These are phyloP conservation scores for Penicillium frequentans DNA, from an alignment of 2,329 filamentous ascomycete genomes.

Conservation along the genomic window DNA sequence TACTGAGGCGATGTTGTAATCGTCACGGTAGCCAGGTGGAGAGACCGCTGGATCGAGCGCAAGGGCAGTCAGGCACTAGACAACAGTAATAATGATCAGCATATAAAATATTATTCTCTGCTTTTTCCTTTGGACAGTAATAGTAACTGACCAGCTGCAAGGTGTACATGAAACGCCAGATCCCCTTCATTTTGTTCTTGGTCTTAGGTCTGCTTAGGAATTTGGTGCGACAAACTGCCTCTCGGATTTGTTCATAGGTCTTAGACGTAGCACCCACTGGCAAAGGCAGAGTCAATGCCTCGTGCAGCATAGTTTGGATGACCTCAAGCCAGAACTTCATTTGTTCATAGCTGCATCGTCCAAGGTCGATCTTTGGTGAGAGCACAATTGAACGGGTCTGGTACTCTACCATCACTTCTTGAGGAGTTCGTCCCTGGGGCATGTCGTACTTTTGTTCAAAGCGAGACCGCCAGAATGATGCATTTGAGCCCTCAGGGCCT, in stretches of 20 bases:
- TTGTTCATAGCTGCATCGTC: constrained; percentile 8
- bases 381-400: constrained; percentile 37
- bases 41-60: constrained; percentile 29
- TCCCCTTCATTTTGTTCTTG: constrained; percentile 5
- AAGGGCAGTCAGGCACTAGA: constrained; percentile 34
- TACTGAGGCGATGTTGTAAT: constrained; percentile 33
- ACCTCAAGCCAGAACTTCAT: constrained; percentile 34
- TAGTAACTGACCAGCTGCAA: constrained; percentile 30
- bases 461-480: constrained; percentile 34
- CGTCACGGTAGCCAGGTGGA: constrained; percentile 25
- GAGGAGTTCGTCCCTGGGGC: constrained; percentile 15
- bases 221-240: constrained; percentile 15
- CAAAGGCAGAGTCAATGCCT: constrained; percentile 14
- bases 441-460: constrained; percentile 38
- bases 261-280: constrained; percentile 14
- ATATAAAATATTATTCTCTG: not conserved
- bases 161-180: constrained; percentile 19
- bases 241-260: constrained; percentile 21
- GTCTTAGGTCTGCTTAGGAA: constrained; percentile 26
- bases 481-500: constrained; percentile 23
- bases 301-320: constrained; percentile 30
- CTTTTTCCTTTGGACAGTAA: not conserved
- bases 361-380: constrained; percentile 27
- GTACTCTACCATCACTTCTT: constrained; percentile 35
- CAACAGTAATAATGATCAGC: constrained; percentile 17